phyloP scores from a whole-genome alignment of 2,329 filamentous ascomycete genomes.

The Scytalidium lignicola region DNA sequence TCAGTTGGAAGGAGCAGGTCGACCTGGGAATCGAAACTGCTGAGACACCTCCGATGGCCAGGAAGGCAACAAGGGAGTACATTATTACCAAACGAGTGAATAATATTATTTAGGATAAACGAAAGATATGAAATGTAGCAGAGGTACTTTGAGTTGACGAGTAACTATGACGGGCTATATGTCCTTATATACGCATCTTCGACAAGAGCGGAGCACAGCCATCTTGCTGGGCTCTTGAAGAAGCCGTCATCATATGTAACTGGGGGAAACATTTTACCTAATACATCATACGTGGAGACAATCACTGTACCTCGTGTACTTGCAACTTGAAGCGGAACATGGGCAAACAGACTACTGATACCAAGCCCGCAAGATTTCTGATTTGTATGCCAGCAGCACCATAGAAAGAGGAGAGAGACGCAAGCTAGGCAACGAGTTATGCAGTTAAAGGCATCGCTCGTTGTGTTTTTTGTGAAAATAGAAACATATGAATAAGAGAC shows the following conservation, averaged over 20 bases:
- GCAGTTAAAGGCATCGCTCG: too few species aligned
- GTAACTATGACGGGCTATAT: background rate
- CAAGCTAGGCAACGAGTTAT: too few species aligned
- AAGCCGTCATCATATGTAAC: background rate
- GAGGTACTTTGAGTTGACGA: background rate
- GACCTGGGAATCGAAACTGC: conserved; percentile 33
- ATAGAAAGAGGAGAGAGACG: too few species aligned
- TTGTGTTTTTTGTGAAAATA: too few species aligned
- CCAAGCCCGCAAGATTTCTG: too few species aligned
- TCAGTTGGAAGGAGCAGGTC: conserved; percentile 48
- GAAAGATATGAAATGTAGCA: background rate
- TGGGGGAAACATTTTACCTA: background rate
- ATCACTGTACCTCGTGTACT: too few species aligned
- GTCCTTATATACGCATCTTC: background rate
- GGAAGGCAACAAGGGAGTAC: conserved; percentile 31
- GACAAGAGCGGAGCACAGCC: background rate
- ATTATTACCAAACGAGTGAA: conserved; percentile 25
- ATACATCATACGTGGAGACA: background rate
- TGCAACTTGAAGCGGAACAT: background rate
- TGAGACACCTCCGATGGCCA: conserved; percentile 35
- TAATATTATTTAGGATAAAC: background rate
- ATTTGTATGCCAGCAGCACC: too few species aligned
- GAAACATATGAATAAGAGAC: too few species aligned
- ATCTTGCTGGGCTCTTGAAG: background rate
- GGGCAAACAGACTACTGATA: background rate